Base-by-base conservation (phyloP, 2,329 filamentous ascomycete genomes). In the Cytospora piceicola region DNA sequence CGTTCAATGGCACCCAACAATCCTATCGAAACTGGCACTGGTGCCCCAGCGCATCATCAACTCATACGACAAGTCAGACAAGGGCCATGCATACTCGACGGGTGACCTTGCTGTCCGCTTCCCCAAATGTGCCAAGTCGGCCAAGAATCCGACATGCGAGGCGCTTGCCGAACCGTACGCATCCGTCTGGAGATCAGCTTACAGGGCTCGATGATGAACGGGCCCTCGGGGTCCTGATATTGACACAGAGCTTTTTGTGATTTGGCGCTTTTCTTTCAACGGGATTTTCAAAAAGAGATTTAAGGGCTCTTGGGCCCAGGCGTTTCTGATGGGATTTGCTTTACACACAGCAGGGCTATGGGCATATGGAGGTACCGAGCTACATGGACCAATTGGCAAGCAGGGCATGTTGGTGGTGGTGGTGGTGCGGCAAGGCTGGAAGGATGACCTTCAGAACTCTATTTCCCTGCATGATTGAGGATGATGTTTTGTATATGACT, bases 1-100 rank as follows among this genome's bases (percentile, higher is more conserved):
- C 70, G 88, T 92, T 39, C 94, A 97, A 82, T 99, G 95, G 96
- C 95, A 99, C 75, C 93, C 94, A 32, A 99, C 95, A 0, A 90
- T 99, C 54, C 85, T 99, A 14, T 93, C 94, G 46, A 95, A 93
- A 75, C 81, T 98, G 68, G 94, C 91, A 1, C 83, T 99, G 27
- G 83, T 99, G n/a, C 93, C 94, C 2, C 95, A 99, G 77, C 86
- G 90, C 60, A 82, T 85, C 39, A 80, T 99, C 75, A 96, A 96
- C 74, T 86, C 92, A 0, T 98, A 97, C 77, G 88, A 83, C 68
- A 78, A 79, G 60, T 74, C 76, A 52, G 77, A 79, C 27, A 76
- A 82, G 65, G 89, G 89, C 61, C 86, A 85, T 20, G 81, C 85
- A 57, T 98, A 93, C 77, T 86, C 90, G 73, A 88, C 94, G 11